These are phyloP conservation scores for Dioscorea cayenensis DNA, from an alignment of 116 monocot species.

Conservation along the genomic window DNA sequence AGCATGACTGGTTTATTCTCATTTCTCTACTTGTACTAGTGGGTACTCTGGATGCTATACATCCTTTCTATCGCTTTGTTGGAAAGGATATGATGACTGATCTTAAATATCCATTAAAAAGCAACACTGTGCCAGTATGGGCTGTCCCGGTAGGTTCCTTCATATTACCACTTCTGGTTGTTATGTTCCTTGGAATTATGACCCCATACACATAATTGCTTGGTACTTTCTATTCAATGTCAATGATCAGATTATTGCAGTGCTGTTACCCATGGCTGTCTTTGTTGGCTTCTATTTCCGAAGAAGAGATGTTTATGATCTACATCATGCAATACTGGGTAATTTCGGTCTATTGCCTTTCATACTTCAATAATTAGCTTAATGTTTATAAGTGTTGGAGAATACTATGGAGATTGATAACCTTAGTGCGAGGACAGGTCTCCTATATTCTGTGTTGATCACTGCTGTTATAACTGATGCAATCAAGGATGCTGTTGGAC, in stretches of 20 bases:
- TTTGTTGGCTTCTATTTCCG: slow-evolving; percentile 34
- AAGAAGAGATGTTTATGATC: slow-evolving; percentile 67
- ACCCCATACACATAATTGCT: neutral
- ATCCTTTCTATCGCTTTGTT: slow-evolving; percentile 81
- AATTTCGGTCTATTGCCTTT: neutral
- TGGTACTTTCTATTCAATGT: neutral
- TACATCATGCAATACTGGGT: slow-evolving; percentile 70
- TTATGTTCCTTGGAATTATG: neutral
- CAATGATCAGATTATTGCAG: slow-evolving; percentile 27
- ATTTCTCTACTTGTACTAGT: slow-evolving; percentile 38
- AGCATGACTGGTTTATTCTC: slow-evolving; percentile 69
- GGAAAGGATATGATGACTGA: slow-evolving; percentile 73
- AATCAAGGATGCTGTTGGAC: slow-evolving; percentile 73
- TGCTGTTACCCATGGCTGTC: slow-evolving; percentile 35
- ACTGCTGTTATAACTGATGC: slow-evolving; percentile 72
- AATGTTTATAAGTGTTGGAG: neutral
- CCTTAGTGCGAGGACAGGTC: slow-evolving; percentile 23
- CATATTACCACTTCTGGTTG: neutral
- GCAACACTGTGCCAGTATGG: slow-evolving; percentile 68
- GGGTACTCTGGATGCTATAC: slow-evolving; percentile 27
- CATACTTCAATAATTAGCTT: neutral
- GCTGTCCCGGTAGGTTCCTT: slow-evolving; percentile 57
- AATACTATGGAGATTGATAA: neutral
- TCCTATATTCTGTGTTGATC: slow-evolving; percentile 68
- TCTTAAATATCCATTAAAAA: slow-evolving; percentile 64